Base-by-base conservation (phyloP, 768 basidiomycete species). In the Lactarius psammicola region DNA sequence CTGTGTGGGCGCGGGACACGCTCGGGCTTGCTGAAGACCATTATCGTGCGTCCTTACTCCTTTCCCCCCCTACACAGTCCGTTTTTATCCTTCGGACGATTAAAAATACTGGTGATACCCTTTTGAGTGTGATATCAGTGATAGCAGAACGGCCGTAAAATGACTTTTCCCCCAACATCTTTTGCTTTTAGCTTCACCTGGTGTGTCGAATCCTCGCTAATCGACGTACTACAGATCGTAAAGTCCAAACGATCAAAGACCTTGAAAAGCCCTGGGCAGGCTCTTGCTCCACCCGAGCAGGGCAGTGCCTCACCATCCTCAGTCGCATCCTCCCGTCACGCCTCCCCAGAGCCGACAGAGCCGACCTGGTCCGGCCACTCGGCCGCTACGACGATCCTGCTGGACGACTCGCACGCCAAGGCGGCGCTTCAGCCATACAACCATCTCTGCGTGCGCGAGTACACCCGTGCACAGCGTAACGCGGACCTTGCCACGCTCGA, bases 1-100 rank as follows among this genome's bases (percentile, higher is more conserved):
- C 86, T 0, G 79, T 92, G 0, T 94, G 92, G 92, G 89, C 90
- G 18, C 79, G 93, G 57, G 90, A 90, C 71, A 89, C 87, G 7
- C 75, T 94, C 0, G 92, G 90, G 0, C 73, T 94, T n/a, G 78
- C 76, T 4, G 70, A 78, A 11, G 76, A 73, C 26, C 83, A 87
- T 20, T 95, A 92, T 70, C 66, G 92, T 94, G 71, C 74, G 90
- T 87, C 79, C 65, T 40, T 59, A 40, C 30, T 62, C 20, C 20
- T 49, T 30, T 34, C 36, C 26, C 23, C 13, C 42, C 1, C 46
- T 20, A 38, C 34, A 26, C 54, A 40, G 6, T 46, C 20, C 20
- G 10, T 46, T 23, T n/a, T 42, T 59, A 17, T 28, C 13, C 51
- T 17, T 51, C 2, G 20, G 17, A 56, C 60, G 56, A 59, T 68